Evolutionary conservation across 2,329 filamentous ascomycete species (phyloP).

Genomic region (Madurella fahalii): DNA sequence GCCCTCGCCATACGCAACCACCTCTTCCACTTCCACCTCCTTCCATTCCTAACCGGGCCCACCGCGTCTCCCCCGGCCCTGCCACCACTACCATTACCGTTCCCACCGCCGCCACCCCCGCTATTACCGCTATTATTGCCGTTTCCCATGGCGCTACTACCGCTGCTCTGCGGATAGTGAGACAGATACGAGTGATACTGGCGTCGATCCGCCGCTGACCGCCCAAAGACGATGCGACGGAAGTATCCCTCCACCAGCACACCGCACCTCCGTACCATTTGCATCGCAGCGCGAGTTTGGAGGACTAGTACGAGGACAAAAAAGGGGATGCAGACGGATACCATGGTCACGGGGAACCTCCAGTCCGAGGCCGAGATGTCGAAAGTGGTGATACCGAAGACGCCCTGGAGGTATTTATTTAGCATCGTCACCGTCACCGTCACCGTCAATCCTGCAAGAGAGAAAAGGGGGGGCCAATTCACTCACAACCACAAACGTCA

Average conservation of each 20-base stretch:
- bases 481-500: conserved; percentile 56
- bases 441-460: not conserved
- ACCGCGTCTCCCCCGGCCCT: not conserved
- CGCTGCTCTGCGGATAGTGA: no score
- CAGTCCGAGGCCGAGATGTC: conserved; percentile 40
- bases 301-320: conserved; percentile 44
- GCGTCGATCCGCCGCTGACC: not conserved
- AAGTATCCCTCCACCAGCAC: conserved; percentile 10
- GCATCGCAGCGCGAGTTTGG: conserved; percentile 39
- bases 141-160: no score
- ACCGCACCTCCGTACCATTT: conserved; percentile 11
- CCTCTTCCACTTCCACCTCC: not conserved
- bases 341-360: conserved; percentile 56
- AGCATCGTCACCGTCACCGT: no score
- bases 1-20: not conserved
- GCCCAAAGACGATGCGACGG: conserved; percentile 1
- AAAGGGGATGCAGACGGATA: conserved; percentile 55
- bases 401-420: conserved; percentile 33
- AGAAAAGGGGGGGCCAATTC: not conserved
- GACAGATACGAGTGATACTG: not conserved
- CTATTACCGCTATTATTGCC: not conserved
- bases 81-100: not conserved
- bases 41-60: no score
- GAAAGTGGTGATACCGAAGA: conserved; percentile 52
- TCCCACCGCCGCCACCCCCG: not conserved